Conservation (phyloP, 1,284 basidiomycete species). For the Ustilago curta region DNA sequence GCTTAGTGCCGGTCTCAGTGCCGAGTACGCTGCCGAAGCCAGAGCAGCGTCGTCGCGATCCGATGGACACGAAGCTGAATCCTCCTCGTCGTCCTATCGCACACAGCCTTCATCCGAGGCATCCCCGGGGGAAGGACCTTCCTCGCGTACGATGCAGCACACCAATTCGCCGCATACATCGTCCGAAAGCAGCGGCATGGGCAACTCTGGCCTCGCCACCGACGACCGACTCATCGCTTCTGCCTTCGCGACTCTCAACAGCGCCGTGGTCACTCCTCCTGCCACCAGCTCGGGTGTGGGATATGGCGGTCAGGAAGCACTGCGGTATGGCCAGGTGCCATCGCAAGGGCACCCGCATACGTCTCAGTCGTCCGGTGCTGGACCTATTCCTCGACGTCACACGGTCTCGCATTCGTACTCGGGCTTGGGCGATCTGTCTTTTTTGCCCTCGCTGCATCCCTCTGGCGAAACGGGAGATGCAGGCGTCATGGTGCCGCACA, state of each 20-base stretch:
- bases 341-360: constrained; percentile 16
- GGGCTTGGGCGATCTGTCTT: constrained; percentile 30
- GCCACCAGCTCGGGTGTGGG: constrained; percentile 25
- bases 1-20: constrained; percentile 49
- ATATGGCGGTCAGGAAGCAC: constrained; percentile 15
- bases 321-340: constrained; percentile 18
- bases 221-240: constrained; percentile 46
- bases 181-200: constrained; percentile 20
- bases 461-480: constrained; percentile 19
- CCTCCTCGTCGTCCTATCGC: constrained; percentile 9
- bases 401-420: constrained; percentile 44
- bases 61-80: constrained; percentile 30
- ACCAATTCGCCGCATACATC: constrained; percentile 30
- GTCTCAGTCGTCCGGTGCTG: constrained; percentile 7
- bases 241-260: constrained; percentile 51
- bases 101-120: constrained; percentile 3
- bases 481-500: constrained; percentile 15
- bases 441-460: constrained; percentile 20
- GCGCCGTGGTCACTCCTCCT: constrained; percentile 33
- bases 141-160: constrained; percentile 21
- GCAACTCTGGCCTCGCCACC: constrained; percentile 13
- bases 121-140: constrained; percentile 5
- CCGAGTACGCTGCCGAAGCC: constrained; percentile 34
- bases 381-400: constrained; percentile 37
- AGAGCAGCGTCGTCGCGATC: constrained; percentile 27